Percentiles rank a stretch among this genome's conserved stretches.
phyloP scores from a whole-genome alignment of 768 basidiomycete species.

The Dioszegia crocea region DNA sequence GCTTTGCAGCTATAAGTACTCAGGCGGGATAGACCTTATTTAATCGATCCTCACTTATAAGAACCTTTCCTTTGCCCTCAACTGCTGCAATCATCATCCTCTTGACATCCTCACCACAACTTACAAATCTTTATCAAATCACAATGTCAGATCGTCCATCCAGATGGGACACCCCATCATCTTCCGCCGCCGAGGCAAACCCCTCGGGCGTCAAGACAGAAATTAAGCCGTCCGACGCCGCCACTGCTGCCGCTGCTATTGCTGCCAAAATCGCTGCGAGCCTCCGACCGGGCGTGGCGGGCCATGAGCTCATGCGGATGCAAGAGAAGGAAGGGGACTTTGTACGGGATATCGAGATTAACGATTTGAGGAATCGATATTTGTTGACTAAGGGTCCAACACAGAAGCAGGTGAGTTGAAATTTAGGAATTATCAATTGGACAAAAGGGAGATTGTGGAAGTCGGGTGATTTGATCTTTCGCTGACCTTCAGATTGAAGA shows the following conservation, averaged over 20 bases:
- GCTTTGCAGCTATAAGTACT: too few species aligned
- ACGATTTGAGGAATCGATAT: slow-evolving; percentile 91
- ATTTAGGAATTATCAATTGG: background rate
- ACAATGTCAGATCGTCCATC: slow-evolving; percentile 55
- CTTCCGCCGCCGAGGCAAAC: slow-evolving; percentile 50
- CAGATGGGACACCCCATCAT: slow-evolving; percentile 70
- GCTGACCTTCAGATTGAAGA: slow-evolving; percentile 66
- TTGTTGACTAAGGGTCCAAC: slow-evolving; percentile 89
- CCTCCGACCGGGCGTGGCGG: slow-evolving; percentile 37
- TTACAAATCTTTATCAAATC: background rate
- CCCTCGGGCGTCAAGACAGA: slow-evolving; percentile 52
- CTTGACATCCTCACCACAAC: background rate
- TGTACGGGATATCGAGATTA: slow-evolving; percentile 90
- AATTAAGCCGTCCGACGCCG: slow-evolving; percentile 50
- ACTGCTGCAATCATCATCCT: background rate
- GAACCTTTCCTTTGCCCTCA: too few species aligned
- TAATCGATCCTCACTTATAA: background rate
- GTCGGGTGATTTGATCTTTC: too few species aligned
- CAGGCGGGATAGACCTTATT: too few species aligned
- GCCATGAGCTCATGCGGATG: slow-evolving; percentile 51
- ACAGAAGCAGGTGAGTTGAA: slow-evolving; percentile 70
- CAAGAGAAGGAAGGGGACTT: slow-evolving; percentile 71
- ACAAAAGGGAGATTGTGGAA: background rate
- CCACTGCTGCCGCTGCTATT: slow-evolving; percentile 70
- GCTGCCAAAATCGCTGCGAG: slow-evolving; percentile 84